Percentiles rank a stretch among this genome's conserved stretches.
These are phyloP conservation scores for Phytopythium mirpurense DNA, from an alignment of 352 stramenopile species.

Conservation along the genomic window DNA sequence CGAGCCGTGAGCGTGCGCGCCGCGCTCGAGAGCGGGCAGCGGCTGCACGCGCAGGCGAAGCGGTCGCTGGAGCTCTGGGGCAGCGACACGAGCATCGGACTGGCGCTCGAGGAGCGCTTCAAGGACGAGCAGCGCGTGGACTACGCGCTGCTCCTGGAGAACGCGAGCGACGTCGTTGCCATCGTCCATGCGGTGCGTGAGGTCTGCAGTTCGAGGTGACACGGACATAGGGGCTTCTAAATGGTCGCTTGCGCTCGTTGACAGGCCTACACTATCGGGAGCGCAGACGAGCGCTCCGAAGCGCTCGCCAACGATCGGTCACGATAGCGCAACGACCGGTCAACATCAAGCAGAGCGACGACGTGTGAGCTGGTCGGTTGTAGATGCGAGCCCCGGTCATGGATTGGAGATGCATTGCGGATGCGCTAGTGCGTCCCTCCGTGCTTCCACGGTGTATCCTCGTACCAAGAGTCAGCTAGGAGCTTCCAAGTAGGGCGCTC, in stretches of 20 bases:
- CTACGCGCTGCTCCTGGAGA: not conserved
- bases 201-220: not conserved
- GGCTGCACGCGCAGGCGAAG: slow-evolving; percentile 42
- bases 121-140: not conserved
- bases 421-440: too few relatives aligned
- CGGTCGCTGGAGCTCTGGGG: slow-evolving; percentile 49
- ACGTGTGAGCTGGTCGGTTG: too few relatives aligned
- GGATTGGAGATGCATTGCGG: too few relatives aligned
- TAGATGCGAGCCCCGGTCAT: too few relatives aligned
- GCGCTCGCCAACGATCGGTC: too few relatives aligned
- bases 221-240: too few relatives aligned
- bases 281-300: too few relatives aligned
- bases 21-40: slow-evolving; percentile 3
- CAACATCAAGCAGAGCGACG: too few relatives aligned
- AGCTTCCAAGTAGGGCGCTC: too few relatives aligned
- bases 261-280: not conserved
- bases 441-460: too few relatives aligned
- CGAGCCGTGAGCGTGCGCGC: slow-evolving; percentile 20
- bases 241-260: not conserved
- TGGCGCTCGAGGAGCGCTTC: slow-evolving; percentile 16
- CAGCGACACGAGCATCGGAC: slow-evolving; percentile 60
- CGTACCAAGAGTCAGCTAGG: too few relatives aligned
- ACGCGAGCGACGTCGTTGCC: not conserved
- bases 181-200: slow-evolving; percentile 1
- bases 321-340: too few relatives aligned